Evolutionary conservation across 345 rosid species (phyloP).

Genomic region (Eucalyptus pumila): DNA sequence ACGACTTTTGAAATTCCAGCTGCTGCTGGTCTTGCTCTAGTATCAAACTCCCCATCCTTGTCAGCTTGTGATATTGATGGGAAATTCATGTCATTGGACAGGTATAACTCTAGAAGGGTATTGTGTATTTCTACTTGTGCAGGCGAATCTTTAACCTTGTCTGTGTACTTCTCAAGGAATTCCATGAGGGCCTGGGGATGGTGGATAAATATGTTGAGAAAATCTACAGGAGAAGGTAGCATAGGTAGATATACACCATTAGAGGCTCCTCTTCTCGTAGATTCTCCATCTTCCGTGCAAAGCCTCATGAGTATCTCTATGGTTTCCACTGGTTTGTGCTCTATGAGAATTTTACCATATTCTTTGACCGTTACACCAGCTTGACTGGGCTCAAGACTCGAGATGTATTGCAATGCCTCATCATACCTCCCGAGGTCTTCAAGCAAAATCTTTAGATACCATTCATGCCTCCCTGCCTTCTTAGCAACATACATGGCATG

Average conservation of each 20-base stretch:
- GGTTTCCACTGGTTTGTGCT: constrained; percentile 84
- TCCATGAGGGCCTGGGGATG: constrained; percentile 77
- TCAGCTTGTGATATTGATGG: constrained; percentile 45
- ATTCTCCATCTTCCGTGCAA: constrained; percentile 71
- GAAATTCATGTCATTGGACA: constrained; percentile 84
- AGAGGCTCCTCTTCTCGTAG: constrained; percentile 39
- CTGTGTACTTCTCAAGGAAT: constrained; percentile 75
- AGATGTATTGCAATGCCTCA: constrained; percentile 84
- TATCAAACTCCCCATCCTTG: constrained; percentile 33
- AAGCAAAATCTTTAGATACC: constrained; percentile 84
- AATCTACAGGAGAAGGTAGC: constrained; percentile 98
- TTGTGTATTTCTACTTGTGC: constrained; percentile 95
- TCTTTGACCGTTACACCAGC: constrained; percentile 94
- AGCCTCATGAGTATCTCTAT: constrained; percentile 84
- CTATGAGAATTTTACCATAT: constrained; percentile 90
- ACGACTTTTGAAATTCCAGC: constrained; percentile 13
- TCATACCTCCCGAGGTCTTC: constrained; percentile 91
- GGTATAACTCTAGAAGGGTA: constrained; percentile 82
- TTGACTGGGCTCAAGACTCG: constrained; percentile 94
- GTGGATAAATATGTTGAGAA: constrained; percentile 83
- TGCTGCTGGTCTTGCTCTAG: constrained; percentile 23
- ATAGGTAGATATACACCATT: constrained; percentile 58
- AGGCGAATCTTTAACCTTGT: constrained; percentile 91
- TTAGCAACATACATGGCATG: constrained; percentile 99
- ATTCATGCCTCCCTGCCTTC: constrained; percentile 96